phyloP scores from a whole-genome alignment of 768 basidiomycete genomes.

The Termitomyces sp. region DNA sequence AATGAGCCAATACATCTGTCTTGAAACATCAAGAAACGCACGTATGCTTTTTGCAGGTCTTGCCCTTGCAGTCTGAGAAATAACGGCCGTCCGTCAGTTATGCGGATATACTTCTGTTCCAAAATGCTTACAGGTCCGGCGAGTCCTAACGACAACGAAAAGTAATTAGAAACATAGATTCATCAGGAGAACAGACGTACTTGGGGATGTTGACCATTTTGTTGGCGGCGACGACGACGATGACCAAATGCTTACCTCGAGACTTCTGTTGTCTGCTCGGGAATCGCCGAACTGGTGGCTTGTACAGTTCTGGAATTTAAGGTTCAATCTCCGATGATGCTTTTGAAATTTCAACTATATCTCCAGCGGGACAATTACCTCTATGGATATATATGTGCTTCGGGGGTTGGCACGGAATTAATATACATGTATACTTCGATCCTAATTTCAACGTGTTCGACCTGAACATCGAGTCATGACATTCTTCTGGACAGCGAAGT shows the following conservation, averaged over 20 bases:
- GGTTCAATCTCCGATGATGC: slow-evolving; percentile 18
- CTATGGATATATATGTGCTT: no score
- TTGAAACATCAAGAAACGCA: slow-evolving; percentile 32
- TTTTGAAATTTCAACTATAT: no score
- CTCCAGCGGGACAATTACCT: no score
- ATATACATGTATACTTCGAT: not conserved
- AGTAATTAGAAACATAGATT: slow-evolving; percentile 1
- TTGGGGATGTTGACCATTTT: slow-evolving; percentile 96
- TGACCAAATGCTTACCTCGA: slow-evolving; percentile 19
- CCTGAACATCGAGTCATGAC: not conserved
- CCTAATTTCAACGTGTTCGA: not conserved
- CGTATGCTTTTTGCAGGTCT: slow-evolving; percentile 97
- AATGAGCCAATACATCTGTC: not conserved
- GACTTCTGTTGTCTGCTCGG: slow-evolving; percentile 30
- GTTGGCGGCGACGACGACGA: slow-evolving; percentile 37
- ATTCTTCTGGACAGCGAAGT: not conserved
- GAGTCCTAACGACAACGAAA: slow-evolving; percentile 49
- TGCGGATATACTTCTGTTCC: not conserved
- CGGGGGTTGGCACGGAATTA: no score
- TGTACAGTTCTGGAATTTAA: slow-evolving; percentile 30
- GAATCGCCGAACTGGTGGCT: slow-evolving; percentile 25
- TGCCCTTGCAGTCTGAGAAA: slow-evolving; percentile 84
- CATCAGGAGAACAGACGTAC: slow-evolving; percentile 40
- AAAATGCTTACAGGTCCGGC: slow-evolving; percentile 84
- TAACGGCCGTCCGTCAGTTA: slow-evolving; percentile 5